Base-by-base conservation (phyloP, 2,329 filamentous ascomycete genomes). In the Fusarium camptoceras region DNA sequence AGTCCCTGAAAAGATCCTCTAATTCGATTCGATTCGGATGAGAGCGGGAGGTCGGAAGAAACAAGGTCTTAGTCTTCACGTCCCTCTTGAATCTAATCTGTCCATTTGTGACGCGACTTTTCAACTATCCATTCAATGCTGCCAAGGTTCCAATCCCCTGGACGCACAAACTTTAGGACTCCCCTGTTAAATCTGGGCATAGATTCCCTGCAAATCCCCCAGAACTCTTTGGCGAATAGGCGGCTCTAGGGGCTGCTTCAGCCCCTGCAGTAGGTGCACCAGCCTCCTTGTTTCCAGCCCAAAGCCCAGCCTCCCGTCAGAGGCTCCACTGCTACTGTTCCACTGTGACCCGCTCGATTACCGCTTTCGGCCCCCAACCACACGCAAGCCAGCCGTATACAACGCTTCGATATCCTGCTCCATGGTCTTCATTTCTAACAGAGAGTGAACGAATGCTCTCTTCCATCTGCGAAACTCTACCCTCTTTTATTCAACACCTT, bases 281-380 rank as follows among this genome's bases (percentile, higher is more conserved):
- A 79, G 78, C 68, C 68, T 73, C 78, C 74, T 70, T 64, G 72
- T 76, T 79, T 79, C 71, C 68, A 68, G 68, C 73, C 68, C 71
- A 74, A 67, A 68, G 66, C 73, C 70, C 73, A 77, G 74, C 69
- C 74, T 73, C 73, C 73, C 70, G 71, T 64, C 44, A 64, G 64
- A 56, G 39, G 39, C 22, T 44, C 68, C 64, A 56, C 68, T 47
- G 16, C 27, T n/a, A 27, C 24, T 66, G 68, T 62, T 55, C 64
- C 68, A 72, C 57, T 31, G 43, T 28, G 70, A 55, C 66, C 74
- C 73, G 72, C 73, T 54, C 42, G 42, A 63, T 59, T 76, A 71
- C 73, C 65, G 65, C 62, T 64, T 76, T 76, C 73, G 61, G 74
- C 43, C 62, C 73, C 75, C 75, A 76, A 76, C 75, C 75, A 76